Base-by-base conservation (phyloP, 805 yeast genomes). In the Millerago galiae region DNA sequence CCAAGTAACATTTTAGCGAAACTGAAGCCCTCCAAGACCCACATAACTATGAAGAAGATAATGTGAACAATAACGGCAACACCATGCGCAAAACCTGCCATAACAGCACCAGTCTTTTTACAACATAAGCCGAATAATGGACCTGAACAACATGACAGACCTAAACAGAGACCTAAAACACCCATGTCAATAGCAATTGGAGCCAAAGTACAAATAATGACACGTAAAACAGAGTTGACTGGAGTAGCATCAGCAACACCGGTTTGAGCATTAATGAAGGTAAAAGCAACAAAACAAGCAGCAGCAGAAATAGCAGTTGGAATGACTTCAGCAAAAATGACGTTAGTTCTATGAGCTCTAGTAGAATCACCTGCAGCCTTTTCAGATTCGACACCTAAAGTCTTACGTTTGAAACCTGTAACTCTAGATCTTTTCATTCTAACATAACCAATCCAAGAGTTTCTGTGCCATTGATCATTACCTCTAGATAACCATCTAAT, bases 11-110 rank as follows among this genome's bases (percentile, higher is more conserved):
- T 83, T 68, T 87, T 83, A 27, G 83, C 73, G 61, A 93, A 95
- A 55, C 72, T 74, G 83, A 93, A 93, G 53, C 95, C 91, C 72
- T 90, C 95, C 61, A 89, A 67, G 48, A 88, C 95, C 99, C 99
- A 93, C 90, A 91, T 83, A 46, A 90, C 86, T 65, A 91, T 84
- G 71, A 88, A 91, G 75, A 87, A 86, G 32, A 83, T 72, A 53
- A 93, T 70, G 71, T 91, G 95, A 51, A 88, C 71, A 55, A 95
- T 65, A 42, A 95, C 97, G 14, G 97, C 89, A 56, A 87, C 72
- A 68, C 96, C 97, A 61, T 93, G 99, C 16, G 98, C 96, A 62
- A 93, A 67, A 58, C 87, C 96, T 32, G 99, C 99, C 70, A 70
- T 81, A 33, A 88, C 95, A 10, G 96, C 83, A 68, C 96, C 95